Evolutionary conservation across 2,329 filamentous ascomycete genomes (phyloP), one percentile per base, ranked within the genome.

Genomic region (Blastomyces gilchristii): DNA sequence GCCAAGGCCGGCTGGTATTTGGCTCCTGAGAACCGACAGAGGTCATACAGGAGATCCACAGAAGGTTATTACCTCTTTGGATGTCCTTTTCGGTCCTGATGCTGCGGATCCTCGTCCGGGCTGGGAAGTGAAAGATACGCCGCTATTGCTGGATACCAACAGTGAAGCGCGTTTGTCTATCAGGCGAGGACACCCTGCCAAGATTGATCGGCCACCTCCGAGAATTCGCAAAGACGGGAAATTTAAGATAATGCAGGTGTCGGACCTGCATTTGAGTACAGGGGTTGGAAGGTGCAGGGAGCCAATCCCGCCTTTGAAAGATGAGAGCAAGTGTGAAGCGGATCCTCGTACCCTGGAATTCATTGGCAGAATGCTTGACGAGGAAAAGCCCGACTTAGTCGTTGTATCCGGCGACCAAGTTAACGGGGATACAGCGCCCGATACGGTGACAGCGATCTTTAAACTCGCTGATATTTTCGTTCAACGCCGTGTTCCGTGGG

Each of bases 231-330:
- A 95, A 65, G 91, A 94, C 72, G 94, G 93, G 39, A 91, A 88
- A 69, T 97, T 97, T 80, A 97, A 97, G 80, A 96, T 99, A 67
- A 86, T 99, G 83, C 94, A 99, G 76, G 81, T 96, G 62, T 89
- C 91, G n/a, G 94, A 99, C 77, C 78, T 97, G 65, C 94, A 99
- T 75, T 78, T 99, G 63, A 93, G 91, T 71, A 99, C 94, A 2
- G 94, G 93, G 11, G 82, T 92, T 5, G 94, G 94, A 11, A 77
- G 78, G 54, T 99, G 94, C 72, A 86, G 94, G 67, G 91, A 99
- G 69, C 85, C 91, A n/a, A 82, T 93, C 68, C 92, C 92, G 0
- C 83, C 85, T 65, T 83, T 82, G 58, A 84, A 85, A 67, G 84
- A 90, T 61, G 89, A 87, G 12, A 71, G 73, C 61, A 85, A 86